Base-by-base conservation (phyloP, 2,329 filamentous ascomycete genomes). In the Periconia sp. region DNA sequence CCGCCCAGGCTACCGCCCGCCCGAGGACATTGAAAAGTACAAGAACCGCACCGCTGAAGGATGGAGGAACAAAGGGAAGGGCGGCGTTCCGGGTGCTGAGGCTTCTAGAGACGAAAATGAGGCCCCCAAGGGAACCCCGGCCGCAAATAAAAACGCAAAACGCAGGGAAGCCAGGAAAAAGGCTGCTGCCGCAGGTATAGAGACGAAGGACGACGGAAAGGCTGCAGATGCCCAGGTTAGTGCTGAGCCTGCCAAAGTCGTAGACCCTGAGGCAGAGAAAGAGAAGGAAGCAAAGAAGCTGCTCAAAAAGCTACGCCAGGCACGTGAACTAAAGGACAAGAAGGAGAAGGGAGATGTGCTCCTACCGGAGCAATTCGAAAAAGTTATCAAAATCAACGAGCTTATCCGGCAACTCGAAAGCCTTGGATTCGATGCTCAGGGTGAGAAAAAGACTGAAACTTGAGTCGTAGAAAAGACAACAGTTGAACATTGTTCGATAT, bases 371-470 rank as follows among this genome's bases (percentile, higher is more conserved):
- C 94, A 99, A 74, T 87, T 97, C 52, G 91, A 92, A 58, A 99
- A 99, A 75, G 89, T 99, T 41, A 95, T 96, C 69, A 95, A 94
- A 72, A 96, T 99, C 68, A 90, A 89, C 51, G 94, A 99, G 74
- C 80, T 99, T 36, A 85, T 96, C 44, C 83, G 91, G 10, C 92
- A 97, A 67, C 74, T 99, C 42, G 89, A 95, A 59, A 80, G 82
- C 2, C 77, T 99, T 19, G 92, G 92, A 0, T 90, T 97, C 51
- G 87, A 95, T 67, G 73, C 82, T 1, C 87, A 95, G 8, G 89
- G 86, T 3, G 87, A 92, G 48, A 80, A 78, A 57, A 80, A 78
- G 57, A 62, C 48, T 22, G 61, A 65, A 41, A 63, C 57, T 34
- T 67, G 62, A 63, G 19, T 19, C 35, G 21, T 50, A 51, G 50